These are phyloP conservation scores for Penicillium ochrochloron DNA, from an alignment of 495 filamentous ascomycete species.

Conservation along the genomic window DNA sequence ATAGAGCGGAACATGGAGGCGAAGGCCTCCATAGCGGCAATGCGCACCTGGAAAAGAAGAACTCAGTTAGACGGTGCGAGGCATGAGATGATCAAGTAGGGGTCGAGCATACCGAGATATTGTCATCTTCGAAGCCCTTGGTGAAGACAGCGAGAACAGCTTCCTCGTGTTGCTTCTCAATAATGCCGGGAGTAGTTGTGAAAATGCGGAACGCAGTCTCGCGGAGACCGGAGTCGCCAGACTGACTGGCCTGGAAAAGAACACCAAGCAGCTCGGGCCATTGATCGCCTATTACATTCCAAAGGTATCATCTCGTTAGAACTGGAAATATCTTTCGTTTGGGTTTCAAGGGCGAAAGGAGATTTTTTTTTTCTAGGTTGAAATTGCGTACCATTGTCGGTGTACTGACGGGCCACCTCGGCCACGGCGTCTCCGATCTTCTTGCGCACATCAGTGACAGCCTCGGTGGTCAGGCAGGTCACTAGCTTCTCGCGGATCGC, in stretches of 20 bases:
- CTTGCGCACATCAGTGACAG: conserved; percentile 73
- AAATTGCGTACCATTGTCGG: conserved; percentile 75
- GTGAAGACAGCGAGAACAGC: conserved; percentile 82
- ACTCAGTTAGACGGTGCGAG: not conserved
- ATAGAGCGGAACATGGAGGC: conserved; percentile 92
- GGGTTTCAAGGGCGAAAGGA: not conserved
- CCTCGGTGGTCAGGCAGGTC: conserved; percentile 72
- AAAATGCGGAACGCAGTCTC: conserved; percentile 95
- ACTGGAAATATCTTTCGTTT: conserved; percentile 9
- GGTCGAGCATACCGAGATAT: conserved; percentile 64
- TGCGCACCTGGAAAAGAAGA: conserved; percentile 63
- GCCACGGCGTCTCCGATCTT: conserved; percentile 97
- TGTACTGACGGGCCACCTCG: conserved; percentile 92
- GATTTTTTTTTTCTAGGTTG: conserved; percentile 3
- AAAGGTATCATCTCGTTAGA: conserved; percentile 27
- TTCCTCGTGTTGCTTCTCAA: conserved; percentile 92
- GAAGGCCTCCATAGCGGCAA: conserved; percentile 96
- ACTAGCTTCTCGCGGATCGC: conserved; percentile 84
- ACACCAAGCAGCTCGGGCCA: conserved; percentile 90
- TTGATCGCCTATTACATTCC: conserved; percentile 62
- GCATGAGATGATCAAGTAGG: not conserved
- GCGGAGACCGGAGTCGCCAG: conserved; percentile 75
- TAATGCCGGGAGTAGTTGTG: conserved; percentile 91
- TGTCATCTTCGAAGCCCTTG: conserved; percentile 88
- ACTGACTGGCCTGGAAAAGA: conserved; percentile 87